These are phyloP conservation scores for Leucosporidium yakuticum DNA, from an alignment of 768 basidiomycete genomes.

Conservation along the genomic window DNA sequence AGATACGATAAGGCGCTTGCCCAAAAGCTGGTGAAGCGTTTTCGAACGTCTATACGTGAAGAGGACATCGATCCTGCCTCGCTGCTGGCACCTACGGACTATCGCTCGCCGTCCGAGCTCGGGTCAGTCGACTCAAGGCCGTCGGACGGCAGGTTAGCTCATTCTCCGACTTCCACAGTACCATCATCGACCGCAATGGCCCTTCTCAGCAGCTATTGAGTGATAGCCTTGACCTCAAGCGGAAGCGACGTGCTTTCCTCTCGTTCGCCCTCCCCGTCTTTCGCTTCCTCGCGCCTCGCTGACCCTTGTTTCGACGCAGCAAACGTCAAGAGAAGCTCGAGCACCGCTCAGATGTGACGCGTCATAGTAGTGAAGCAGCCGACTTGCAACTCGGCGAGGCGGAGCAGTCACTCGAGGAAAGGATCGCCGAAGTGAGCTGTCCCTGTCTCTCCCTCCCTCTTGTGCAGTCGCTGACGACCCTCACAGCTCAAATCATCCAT, in stretches of 20 bases:
- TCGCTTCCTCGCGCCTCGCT: not conserved
- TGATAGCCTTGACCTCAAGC: not conserved
- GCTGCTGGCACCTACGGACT: not conserved
- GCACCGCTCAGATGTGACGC: no score
- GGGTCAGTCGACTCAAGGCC: no score
- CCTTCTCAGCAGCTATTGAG: not conserved
- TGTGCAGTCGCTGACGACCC: no score
- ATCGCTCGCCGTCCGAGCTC: not conserved
- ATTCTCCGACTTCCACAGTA: not conserved
- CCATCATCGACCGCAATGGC: not conserved
- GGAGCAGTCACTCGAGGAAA: no score
- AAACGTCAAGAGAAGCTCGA: no score
- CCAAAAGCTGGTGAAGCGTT: not conserved
- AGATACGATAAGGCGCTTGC: not conserved
- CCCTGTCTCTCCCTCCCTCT: no score
- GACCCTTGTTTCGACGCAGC: not conserved
- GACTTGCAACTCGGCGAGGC: no score
- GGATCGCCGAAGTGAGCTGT: no score
- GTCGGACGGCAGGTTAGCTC: no score
- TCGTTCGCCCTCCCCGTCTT: not conserved
- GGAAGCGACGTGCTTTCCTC: not conserved
- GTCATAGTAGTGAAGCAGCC: no score
- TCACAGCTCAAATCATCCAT: no score
- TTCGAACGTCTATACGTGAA: not conserved
- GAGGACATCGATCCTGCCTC: not conserved